Evolutionary conservation across 495 filamentous ascomycete species (phyloP).

Genomic region (Neurospora sp.): DNA sequence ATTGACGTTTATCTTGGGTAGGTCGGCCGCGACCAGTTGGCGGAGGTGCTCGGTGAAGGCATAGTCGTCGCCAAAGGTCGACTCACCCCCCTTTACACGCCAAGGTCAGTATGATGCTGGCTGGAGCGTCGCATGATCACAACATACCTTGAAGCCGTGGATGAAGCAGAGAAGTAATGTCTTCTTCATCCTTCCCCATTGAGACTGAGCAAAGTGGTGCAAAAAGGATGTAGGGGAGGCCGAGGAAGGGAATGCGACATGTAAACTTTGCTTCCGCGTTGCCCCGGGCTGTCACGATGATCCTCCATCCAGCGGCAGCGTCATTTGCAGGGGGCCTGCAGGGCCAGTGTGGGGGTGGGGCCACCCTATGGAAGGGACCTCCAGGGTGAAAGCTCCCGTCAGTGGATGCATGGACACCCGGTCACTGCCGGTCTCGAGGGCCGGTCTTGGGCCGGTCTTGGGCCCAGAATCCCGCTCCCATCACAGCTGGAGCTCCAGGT

Average conservation of each 20-base stretch:
- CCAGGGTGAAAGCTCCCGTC: background rate
- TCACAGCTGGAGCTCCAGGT: too few species aligned
- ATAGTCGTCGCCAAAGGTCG: conserved; percentile 62
- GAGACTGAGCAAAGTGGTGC: conserved; percentile 3
- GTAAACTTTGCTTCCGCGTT: background rate
- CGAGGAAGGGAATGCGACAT: background rate
- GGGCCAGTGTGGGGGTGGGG: background rate
- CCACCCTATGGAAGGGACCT: background rate
- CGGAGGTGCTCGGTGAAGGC: conserved; percentile 67
- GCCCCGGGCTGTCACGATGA: background rate
- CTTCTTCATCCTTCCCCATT: conserved; percentile 61
- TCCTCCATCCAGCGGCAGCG: background rate
- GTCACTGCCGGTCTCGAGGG: background rate
- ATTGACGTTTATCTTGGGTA: conserved; percentile 64
- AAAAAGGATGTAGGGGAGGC: background rate
- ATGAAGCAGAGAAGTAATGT: conserved; percentile 88
- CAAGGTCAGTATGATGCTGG: background rate
- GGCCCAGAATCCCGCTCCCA: background rate
- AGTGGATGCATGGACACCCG: background rate
- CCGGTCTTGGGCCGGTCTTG: background rate
- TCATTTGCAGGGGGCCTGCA: background rate
- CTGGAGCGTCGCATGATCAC: background rate
- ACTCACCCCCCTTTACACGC: conserved; percentile 61
- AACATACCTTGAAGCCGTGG: conserved; percentile 86
- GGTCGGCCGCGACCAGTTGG: conserved; percentile 53